phyloP scores from a whole-genome alignment of 2,329 filamentous ascomycete genomes.

The Samsoniella hepiali region DNA sequence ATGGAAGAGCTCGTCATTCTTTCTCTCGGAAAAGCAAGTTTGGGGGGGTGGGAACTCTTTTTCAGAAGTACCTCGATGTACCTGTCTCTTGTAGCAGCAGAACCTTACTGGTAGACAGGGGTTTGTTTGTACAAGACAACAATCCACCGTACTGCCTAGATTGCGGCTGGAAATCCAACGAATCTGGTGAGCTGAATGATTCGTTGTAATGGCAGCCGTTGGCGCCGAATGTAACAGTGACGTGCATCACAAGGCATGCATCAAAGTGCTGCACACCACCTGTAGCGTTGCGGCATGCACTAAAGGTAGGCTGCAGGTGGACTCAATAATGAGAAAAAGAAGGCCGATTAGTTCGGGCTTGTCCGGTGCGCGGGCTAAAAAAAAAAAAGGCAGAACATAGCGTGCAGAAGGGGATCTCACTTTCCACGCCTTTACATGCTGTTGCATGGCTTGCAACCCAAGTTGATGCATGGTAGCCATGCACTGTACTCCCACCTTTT shows the following conservation, averaged over 20 bases:
- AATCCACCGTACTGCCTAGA: neutral
- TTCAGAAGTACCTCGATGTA: neutral
- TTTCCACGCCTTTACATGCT: neutral
- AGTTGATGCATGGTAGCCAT: neutral
- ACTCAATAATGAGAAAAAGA: neutral
- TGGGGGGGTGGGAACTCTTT: neutral
- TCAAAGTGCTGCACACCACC: neutral
- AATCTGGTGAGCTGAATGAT: constrained; percentile 2
- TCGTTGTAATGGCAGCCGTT: constrained; percentile 2
- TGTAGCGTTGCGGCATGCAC: neutral
- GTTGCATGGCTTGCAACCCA: too few relatives aligned
- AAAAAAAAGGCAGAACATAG: neutral
- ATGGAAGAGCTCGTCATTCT: neutral
- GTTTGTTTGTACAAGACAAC: neutral
- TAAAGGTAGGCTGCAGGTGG: constrained; percentile 1
- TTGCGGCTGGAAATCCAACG: constrained; percentile 6
- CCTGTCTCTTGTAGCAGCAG: neutral
- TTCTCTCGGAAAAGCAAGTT: neutral
- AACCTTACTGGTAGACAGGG: too few relatives aligned
- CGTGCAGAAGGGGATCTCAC: constrained; percentile 13
- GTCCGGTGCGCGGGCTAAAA: neutral
- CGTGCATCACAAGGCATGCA: constrained; percentile 13
- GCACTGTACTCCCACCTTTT: neutral
- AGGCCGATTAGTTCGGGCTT: neutral
- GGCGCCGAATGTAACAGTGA: constrained; percentile 18